Base-by-base conservation (phyloP, 1,139 yeast species). In the Tardiomyces blankii region DNA sequence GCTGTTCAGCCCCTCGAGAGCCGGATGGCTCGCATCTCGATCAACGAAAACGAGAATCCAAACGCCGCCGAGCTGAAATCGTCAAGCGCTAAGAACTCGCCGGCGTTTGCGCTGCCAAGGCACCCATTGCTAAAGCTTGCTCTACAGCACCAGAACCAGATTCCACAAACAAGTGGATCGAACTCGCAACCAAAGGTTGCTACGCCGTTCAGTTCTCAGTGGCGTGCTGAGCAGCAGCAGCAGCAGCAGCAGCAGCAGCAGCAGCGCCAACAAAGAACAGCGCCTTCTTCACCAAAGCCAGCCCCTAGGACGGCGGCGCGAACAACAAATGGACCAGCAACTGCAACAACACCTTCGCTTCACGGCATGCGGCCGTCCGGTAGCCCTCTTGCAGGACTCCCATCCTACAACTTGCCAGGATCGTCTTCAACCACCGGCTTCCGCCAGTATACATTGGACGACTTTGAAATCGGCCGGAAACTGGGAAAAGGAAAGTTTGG, bases 401-500 rank as follows among this genome's bases (percentile, higher is more conserved):
- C 25, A 21, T 21, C 25, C 7, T 21, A 21, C 25, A 21, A 21
- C 25, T 21, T 21, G 25, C 25, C 25, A 4, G 25, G 25, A 7
- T 21, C 25, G 7, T 21, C 25, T 4, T 21, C 25, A 21, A 5
- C 25, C 7, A 21, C 25, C 25, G 25, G 25, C 7, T 21, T 28
- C 14, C 32, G 32, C 4, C 54, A 59, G 38, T 65, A 61, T 46
- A 51, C 67, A 1, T 61, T 80, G 25, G 66, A 72, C 28, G 94
- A 86, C 59, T 91, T 54, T 66, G 96, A 88, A 55, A 74, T 91
- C 41, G 98, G 98, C 12, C 75, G 82, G 46, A 80, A 84, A 48
- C 72, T 91, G 38, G 98, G 98, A 0, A 87, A 86, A 60, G 98
- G 98, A 2, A 88, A 88, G 62, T 78, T 89, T 56, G 98, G 98